phyloP scores from a whole-genome alignment of 192 early-diverging fungal genomes.

The Coemansia javaensis region DNA sequence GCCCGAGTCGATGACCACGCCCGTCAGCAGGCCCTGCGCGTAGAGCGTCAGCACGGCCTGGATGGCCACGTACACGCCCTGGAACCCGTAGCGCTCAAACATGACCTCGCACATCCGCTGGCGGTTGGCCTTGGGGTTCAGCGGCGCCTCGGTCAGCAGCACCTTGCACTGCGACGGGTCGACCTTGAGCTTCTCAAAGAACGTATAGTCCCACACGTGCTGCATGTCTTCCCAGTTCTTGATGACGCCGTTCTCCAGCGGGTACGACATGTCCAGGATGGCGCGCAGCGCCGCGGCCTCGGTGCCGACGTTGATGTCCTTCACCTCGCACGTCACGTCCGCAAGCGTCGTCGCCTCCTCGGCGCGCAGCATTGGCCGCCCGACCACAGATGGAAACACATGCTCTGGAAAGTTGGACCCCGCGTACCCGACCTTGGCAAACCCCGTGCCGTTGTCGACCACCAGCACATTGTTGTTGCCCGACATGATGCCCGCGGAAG shows the following conservation, averaged over 20 bases:
- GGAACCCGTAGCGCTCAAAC: conserved; percentile 98
- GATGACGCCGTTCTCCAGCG: conserved; percentile 98
- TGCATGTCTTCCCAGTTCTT: conserved; percentile 97
- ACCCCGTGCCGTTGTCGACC: conserved; percentile 86
- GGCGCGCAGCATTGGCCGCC: conserved; percentile 93
- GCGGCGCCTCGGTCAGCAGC: conserved; percentile 93
- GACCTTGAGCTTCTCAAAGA: conserved; percentile 84
- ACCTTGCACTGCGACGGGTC: conserved; percentile 89
- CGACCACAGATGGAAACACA: conserved; percentile 97
- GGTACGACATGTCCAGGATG: conserved; percentile 93
- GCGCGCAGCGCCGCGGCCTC: conserved; percentile 86
- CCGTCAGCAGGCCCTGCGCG: conserved; percentile 95
- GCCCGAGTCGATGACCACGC: conserved; percentile 97
- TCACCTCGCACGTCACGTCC: conserved; percentile 54
- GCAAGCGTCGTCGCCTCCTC: conserved; percentile 75
- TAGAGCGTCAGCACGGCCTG: conserved; percentile 96
- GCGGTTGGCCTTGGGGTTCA: conserved; percentile 98
- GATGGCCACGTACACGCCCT: conserved; percentile 96
- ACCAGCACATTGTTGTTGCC: conserved; percentile 63
- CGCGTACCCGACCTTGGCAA: conserved; percentile 96
- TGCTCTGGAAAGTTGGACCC: conserved; percentile 93
- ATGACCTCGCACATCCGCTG: conserved; percentile 99
- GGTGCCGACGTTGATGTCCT: conserved; percentile 98
- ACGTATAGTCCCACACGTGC: conserved; percentile 98
- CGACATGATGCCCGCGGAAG: conserved; percentile 4